Evolutionary conservation across 2,329 filamentous ascomycete species (phyloP), one percentile per base, ranked within the genome.

Genomic region (Fusarium continuum): DNA sequence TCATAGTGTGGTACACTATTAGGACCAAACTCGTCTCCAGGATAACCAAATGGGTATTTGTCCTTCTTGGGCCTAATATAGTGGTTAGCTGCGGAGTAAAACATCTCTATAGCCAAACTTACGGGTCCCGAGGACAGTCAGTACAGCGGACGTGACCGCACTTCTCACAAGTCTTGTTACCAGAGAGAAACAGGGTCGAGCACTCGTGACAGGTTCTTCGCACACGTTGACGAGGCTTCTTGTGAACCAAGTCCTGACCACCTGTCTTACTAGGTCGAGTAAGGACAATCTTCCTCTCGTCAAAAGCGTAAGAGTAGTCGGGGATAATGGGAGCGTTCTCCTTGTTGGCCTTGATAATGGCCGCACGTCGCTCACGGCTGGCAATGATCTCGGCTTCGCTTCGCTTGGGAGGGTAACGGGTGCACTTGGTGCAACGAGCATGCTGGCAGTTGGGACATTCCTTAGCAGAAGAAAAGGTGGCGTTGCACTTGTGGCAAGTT

Each of bases 111-210:
- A 6, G 14, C 17, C 26, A 31, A 48, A 87, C 90, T 75, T 85
- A 92, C 83, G 92, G 92, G 70, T 92, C 88, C 68, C 92, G 83
- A 23, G 91, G 91, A 74, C 92, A 96, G 72, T 89, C 89, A 32
- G 87, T 91, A 79, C 92, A 96, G 49, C 91, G 88, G 46, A 83
- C 75, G 75, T 96, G 93, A 23, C 82, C 78, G 75, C 93, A 96
- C 32, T 80, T 81, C 8, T 80, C 76, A 74, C 93, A 96, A 1
- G 72, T 85, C 78, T 88, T 91, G 57, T 76, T 80, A 26, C 83
- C 80, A 6, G 80, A 71, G 2, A 77, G 75, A 72, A 93, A 95
- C 2, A 88, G 72, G 3, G 80, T 84, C 40, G 85, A 74, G 74
- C 93, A 96, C 69, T 86, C 82, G 76, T 96, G 92, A 74, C 93